These are phyloP conservation scores for Ogataea corticis DNA, from an alignment of 805 yeast species.

Conservation along the genomic window DNA sequence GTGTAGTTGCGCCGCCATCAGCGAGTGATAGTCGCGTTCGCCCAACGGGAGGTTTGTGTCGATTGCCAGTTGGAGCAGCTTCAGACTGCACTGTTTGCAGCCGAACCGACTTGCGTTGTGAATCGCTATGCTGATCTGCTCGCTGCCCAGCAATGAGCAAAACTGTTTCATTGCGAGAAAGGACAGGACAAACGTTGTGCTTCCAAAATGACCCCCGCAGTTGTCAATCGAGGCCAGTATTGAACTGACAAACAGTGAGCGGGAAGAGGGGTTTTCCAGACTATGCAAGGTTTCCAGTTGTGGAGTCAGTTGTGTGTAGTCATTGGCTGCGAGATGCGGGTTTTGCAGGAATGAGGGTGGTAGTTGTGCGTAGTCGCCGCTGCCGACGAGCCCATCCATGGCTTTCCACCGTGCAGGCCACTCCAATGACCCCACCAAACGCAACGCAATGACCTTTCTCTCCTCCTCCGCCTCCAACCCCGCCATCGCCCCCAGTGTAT, in stretches of 20 bases:
- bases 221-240: conserved; percentile 24
- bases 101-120: conserved; percentile 20
- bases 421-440: conserved; percentile 13
- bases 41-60: conserved; percentile 14
- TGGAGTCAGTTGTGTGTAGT: conserved; percentile 6
- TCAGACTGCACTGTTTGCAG: conserved; percentile 21
- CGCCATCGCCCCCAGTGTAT: conserved; percentile 10
- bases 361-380: not conserved
- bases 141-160: conserved; percentile 7
- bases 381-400: conserved; percentile 8
- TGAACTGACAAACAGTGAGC: conserved; percentile 18
- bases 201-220: conserved; percentile 17
- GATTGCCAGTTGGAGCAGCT: conserved; percentile 13
- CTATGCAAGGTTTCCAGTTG: no score
- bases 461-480: conserved; percentile 6
- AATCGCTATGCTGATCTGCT: conserved; percentile 20
- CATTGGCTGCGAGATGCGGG: conserved; percentile 8
- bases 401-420: conserved; percentile 9
- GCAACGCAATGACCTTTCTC: conserved; percentile 7
- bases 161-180: conserved; percentile 7
- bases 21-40: conserved; percentile 14
- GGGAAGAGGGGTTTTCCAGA: no score
- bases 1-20: conserved; percentile 22
- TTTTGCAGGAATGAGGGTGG: conserved; percentile 7
- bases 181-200: conserved; percentile 16